Conservation (phyloP, 257 asterid species). For the Hygrophila difformis region DNA sequence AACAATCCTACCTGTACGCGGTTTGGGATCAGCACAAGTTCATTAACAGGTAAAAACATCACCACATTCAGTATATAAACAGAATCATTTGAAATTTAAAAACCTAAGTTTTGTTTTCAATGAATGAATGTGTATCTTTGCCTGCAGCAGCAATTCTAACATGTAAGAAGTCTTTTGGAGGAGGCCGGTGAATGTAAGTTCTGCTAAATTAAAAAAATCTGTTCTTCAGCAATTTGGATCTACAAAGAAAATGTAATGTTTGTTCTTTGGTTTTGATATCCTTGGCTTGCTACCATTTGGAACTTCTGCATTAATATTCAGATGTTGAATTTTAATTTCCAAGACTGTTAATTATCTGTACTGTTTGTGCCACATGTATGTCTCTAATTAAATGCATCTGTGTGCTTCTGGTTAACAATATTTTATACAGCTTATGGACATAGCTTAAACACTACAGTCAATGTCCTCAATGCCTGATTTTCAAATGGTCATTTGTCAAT, state of each 20-base stretch:
- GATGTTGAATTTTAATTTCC: not conserved
- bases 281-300: no score
- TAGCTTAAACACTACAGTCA: slow-evolving; percentile 22
- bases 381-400: not conserved
- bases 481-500: slow-evolving; percentile 14
- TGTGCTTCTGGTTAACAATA: slow-evolving; percentile 5
- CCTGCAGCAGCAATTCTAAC: slow-evolving; percentile 24
- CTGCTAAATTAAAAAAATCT: slow-evolving; percentile 2
- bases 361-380: not conserved
- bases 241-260: slow-evolving; percentile 21
- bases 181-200: slow-evolving; percentile 23
- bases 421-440: slow-evolving; percentile 15
- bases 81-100: not conserved
- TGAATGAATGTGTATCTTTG: not conserved
- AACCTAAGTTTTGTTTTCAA: no score
- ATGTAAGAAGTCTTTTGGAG: slow-evolving; percentile 25
- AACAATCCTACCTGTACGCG: slow-evolving; percentile 30
- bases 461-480: slow-evolving; percentile 4
- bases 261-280: no score
- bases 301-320: no score
- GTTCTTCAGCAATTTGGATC: slow-evolving; percentile 8
- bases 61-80: not conserved
- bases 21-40: slow-evolving; percentile 33
- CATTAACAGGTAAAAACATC: slow-evolving; percentile 35
- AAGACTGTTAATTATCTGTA: not conserved